phyloP scores from a whole-genome alignment of 148 eudicot species.

The Fagopyrum esculentum region DNA sequence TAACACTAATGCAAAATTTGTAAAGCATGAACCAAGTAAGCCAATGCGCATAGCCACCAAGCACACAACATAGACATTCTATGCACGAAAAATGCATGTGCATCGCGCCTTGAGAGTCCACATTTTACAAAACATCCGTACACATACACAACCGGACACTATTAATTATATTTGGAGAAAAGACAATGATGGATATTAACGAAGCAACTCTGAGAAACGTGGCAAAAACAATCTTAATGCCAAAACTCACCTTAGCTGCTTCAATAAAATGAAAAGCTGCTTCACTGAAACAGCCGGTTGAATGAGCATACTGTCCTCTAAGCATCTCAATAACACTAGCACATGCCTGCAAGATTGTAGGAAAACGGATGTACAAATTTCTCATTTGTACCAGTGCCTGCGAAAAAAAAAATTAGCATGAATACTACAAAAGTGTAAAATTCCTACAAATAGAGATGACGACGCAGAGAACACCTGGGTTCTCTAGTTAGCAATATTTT shows the following conservation, averaged over 20 bases:
- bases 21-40: neutral
- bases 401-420: neutral
- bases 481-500: neutral
- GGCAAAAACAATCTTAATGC: neutral
- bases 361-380: constrained; percentile 78
- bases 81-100: neutral
- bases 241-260: constrained; percentile 62
- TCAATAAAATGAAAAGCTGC: constrained; percentile 85
- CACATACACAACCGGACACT: neutral
- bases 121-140: neutral
- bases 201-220: neutral
- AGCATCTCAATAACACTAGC: constrained; percentile 93
- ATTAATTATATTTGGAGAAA: neutral
- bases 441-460: neutral
- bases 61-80: neutral
- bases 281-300: constrained; percentile 69
- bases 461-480: neutral
- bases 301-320: constrained; percentile 97
- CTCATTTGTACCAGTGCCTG: constrained; percentile 96
- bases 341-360: constrained; percentile 89
- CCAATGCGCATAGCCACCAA: neutral
- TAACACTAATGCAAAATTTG: neutral
- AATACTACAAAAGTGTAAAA: neutral
- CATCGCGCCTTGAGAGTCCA: neutral
- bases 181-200: neutral